Base-by-base conservation (phyloP, 2,329 filamentous ascomycete genomes). In the Fusarium lyarnte region DNA sequence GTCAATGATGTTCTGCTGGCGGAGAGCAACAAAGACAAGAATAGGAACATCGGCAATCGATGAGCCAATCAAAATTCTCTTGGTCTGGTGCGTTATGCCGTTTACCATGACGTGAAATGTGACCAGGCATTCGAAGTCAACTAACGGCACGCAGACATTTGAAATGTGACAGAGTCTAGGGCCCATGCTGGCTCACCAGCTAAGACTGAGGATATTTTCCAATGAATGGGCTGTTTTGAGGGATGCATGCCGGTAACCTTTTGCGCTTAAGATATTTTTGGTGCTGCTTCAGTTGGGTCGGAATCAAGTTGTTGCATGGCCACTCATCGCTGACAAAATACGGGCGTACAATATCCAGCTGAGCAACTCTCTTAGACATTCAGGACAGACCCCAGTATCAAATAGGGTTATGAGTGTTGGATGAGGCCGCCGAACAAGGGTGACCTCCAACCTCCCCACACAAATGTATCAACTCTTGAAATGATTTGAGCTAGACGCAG, bases 371-470 rank as follows among this genome's bases (percentile, higher is more conserved):
- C 42, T 35, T 36, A 59, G 52, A 33, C 21, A 39, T 42, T 47
- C 33, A 58, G 38, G 23, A 49, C 23, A 43, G 59, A 35, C 39
- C 27, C 25, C 27, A 41, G 51, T 57, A 27, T 46, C 17, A 36
- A 58, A 38, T 45, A 58, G 66, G 58, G 59, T 43, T 60, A 57
- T 53, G 35, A 66, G 54, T 42, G 54, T 54, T 39, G 47, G 43
- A 39, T 70, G 70, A 73, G 70, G 70, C 70, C 70, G 66, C 70
- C 70, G 53, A 66, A 43, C 42, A 53, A 73, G 66, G 65, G 53
- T 59, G 39, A 51, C 31, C 27, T 41, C 36, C 38, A 25, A 23
- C 38, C 60, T 47, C 36, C 57, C 55, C 51, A 58, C 46, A 65
- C 43, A 51, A 54, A 23, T 52, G 54, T 58, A 45, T 58, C 39